These are phyloP conservation scores for Gardenia jasminoides DNA, from an alignment of 257 asterid genomes.

Conservation along the genomic window DNA sequence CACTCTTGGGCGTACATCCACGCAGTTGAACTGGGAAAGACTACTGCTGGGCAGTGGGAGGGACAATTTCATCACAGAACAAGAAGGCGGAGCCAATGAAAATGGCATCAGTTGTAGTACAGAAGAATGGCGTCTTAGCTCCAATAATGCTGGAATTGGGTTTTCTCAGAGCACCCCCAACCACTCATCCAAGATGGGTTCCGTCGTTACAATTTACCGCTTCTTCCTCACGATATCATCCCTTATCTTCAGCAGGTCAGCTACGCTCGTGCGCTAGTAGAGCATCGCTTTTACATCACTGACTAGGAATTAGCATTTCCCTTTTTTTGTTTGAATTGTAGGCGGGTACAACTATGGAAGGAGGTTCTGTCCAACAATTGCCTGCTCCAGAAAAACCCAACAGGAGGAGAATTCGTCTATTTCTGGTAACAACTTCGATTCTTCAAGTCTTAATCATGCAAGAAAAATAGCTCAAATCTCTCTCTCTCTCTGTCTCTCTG, in stretches of 20 bases:
- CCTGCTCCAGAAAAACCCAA: slow-evolving; percentile 57
- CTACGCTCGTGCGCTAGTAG: not conserved
- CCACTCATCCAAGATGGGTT: slow-evolving; percentile 27
- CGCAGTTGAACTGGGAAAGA: too few species aligned
- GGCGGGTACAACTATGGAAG: slow-evolving; percentile 38
- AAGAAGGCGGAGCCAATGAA: slow-evolving; percentile 42
- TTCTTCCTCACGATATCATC: slow-evolving; percentile 28
- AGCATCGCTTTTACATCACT: too few species aligned
- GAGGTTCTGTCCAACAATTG: slow-evolving; percentile 30
- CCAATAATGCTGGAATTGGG: slow-evolving; percentile 33
- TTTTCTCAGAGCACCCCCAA: slow-evolving; percentile 35
- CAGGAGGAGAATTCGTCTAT: slow-evolving; percentile 56
- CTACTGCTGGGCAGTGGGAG: not conserved
- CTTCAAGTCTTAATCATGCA: not conserved
- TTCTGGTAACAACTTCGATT: slow-evolving; percentile 34
- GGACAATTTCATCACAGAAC: not conserved
- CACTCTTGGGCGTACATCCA: too few species aligned
- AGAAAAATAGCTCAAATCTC: not conserved
- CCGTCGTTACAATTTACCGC: slow-evolving; percentile 35
- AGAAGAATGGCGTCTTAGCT: slow-evolving; percentile 31
- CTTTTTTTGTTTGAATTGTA: slow-evolving; percentile 21
- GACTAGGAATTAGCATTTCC: not conserved
- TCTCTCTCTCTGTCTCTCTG: too few species aligned
- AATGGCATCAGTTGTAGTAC: slow-evolving; percentile 38
- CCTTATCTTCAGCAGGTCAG: slow-evolving; percentile 50